Conservation (phyloP, 768 basidiomycete genomes). For the Mycena kentingensis region DNA sequence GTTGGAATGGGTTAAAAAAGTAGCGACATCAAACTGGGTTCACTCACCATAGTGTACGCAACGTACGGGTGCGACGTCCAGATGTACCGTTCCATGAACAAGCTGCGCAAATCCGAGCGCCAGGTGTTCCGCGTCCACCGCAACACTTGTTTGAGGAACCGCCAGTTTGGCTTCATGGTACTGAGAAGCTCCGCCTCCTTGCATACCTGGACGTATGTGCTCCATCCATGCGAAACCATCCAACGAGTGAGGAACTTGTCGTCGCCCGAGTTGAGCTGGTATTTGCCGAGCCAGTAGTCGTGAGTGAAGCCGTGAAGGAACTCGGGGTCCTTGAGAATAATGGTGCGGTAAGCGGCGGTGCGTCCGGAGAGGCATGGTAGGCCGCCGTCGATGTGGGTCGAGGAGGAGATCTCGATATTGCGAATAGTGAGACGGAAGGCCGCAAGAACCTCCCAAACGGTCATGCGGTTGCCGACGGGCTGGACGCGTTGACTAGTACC, state of each 20-base stretch:
- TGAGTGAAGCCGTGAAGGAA: conserved; percentile 93
- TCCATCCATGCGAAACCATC: conserved; percentile 97
- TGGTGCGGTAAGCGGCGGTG: conserved; percentile 90
- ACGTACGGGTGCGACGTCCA: conserved; percentile 92
- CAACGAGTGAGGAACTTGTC: conserved; percentile 94
- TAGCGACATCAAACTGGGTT: too few species aligned
- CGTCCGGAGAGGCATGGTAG: conserved; percentile 90
- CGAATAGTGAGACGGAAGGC: conserved; percentile 91
- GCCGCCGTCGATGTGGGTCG: conserved; percentile 92
- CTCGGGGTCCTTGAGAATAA: conserved; percentile 93
- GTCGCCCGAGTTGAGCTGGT: conserved; percentile 92
- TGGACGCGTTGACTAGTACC: conserved; percentile 91
- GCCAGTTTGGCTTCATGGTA: conserved; percentile 97
- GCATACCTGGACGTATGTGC: conserved; percentile 89
- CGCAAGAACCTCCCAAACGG: conserved; percentile 94
- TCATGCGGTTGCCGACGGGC: conserved; percentile 74
- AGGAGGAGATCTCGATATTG: conserved; percentile 88
- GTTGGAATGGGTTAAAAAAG: not conserved
- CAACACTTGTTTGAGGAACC: conserved; percentile 91
- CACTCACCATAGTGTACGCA: conserved; percentile 85
- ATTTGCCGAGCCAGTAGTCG: conserved; percentile 92
- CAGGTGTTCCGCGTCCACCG: conserved; percentile 95
- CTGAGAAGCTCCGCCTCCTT: conserved; percentile 82
- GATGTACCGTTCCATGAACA: conserved; percentile 86
- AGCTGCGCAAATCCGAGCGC: conserved; percentile 83